These are phyloP conservation scores for Paulownia fortunei DNA, from an alignment of 257 asterid species.

Conservation along the genomic window DNA sequence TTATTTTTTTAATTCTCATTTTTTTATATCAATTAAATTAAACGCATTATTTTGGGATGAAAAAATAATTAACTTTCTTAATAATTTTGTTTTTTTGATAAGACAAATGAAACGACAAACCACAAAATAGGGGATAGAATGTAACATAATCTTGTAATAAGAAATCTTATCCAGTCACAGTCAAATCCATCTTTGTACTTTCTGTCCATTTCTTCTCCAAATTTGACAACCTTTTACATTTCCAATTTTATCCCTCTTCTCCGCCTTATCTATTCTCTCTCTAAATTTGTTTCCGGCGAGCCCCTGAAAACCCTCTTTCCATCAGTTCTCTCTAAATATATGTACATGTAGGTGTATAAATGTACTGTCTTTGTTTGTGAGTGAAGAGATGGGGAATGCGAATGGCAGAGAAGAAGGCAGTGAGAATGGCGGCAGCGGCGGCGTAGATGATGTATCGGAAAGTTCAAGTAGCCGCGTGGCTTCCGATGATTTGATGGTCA, in stretches of 20 bases:
- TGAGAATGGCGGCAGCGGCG: slow-evolving; percentile 26
- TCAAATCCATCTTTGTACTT: too few relatives aligned
- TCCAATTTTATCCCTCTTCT: not conserved
- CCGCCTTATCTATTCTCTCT: not conserved
- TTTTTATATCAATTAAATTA: too few relatives aligned
- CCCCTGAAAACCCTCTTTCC: not conserved
- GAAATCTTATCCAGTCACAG: too few relatives aligned
- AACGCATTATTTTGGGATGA: too few relatives aligned
- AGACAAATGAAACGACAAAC: too few relatives aligned
- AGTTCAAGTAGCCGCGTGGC: slow-evolving; percentile 44
- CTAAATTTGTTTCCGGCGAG: slow-evolving; percentile 2
- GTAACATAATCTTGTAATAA: too few relatives aligned
- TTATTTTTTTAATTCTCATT: too few relatives aligned
- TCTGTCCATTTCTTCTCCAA: too few relatives aligned
- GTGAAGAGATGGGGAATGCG: slow-evolving; percentile 59
- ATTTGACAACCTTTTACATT: slow-evolving; percentile 15
- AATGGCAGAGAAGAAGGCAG: slow-evolving; percentile 46
- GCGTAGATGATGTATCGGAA: slow-evolving; percentile 22
- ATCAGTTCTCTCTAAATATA: slow-evolving; percentile 6
- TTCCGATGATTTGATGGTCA: slow-evolving; percentile 51
- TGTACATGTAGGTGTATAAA: not conserved
- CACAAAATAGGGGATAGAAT: too few relatives aligned
- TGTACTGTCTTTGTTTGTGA: not conserved
- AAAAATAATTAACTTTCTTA: too few relatives aligned
- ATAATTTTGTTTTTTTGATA: too few relatives aligned